Conservation (phyloP, 2,329 filamentous ascomycete species). For the Botryotinia narcissicola region DNA sequence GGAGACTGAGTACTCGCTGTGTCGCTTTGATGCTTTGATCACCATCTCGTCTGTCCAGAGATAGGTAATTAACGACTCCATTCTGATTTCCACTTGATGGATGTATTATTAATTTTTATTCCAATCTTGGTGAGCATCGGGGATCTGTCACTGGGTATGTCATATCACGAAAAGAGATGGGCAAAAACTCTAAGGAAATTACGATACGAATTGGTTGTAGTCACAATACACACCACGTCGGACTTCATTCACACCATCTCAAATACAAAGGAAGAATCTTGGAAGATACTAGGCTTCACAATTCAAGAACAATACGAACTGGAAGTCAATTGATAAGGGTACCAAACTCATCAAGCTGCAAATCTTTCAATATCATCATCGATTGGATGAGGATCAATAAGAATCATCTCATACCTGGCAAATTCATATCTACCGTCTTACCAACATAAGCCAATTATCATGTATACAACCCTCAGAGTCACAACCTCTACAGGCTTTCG, state of each 20-base stretch:
- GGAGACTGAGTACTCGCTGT: background rate
- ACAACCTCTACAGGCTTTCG: slow-evolving; percentile 13
- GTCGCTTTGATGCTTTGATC: background rate
- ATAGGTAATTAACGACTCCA: background rate
- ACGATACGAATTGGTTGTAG: background rate
- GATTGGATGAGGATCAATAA: background rate
- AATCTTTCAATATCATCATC: background rate
- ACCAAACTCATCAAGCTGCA: background rate
- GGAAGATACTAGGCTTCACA: background rate
- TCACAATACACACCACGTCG: background rate
- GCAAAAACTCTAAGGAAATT: background rate
- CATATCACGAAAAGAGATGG: background rate
- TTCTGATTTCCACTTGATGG: background rate
- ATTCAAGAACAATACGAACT: background rate
- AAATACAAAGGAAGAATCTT: slow-evolving; percentile 1
- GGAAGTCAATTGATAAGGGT: background rate
- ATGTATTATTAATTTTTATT: background rate
- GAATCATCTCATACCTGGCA: background rate
- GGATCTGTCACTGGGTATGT: background rate
- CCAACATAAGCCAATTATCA: background rate
- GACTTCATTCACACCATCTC: background rate
- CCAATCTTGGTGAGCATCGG: background rate
- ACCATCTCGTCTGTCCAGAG: background rate
- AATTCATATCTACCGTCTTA: background rate
- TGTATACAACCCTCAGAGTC: background rate